Percentiles rank a stretch among this genome's conserved stretches.
phyloP scores from a whole-genome alignment of 2,329 filamentous ascomycete species.

The Curvularia lunata region DNA sequence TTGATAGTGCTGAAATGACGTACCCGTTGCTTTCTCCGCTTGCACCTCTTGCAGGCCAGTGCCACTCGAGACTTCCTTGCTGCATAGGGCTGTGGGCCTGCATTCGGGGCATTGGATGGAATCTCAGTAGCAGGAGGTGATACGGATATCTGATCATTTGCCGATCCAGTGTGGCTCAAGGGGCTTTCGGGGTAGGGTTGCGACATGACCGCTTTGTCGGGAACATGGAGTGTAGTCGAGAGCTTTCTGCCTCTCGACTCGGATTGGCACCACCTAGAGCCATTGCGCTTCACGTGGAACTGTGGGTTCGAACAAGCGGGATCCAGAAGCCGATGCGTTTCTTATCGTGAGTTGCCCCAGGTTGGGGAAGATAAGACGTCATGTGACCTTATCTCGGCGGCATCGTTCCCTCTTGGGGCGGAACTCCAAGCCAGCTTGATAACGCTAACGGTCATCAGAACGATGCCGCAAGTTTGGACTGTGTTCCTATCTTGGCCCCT shows the following conservation, averaged over 20 bases:
- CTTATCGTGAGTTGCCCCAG: conserved; percentile 9
- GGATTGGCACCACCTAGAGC: not conserved
- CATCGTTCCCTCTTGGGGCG: conserved; percentile 1
- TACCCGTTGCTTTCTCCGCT: conserved; percentile 37
- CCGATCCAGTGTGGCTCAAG: conserved; percentile 5
- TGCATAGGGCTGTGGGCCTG: conserved; percentile 7
- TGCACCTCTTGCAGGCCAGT: conserved; percentile 36
- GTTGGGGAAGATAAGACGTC: conserved; percentile 2
- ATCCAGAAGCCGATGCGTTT: conserved; percentile 7
- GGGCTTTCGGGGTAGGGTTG: conserved; percentile 9
- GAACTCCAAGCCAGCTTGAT: conserved; percentile 1
- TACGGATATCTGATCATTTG: conserved; percentile 3
- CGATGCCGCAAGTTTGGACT: not conserved
- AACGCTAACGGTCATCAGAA: conserved; percentile 2
- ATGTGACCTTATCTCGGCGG: conserved; percentile 13
- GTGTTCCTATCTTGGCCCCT: conserved; percentile 11
- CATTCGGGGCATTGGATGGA: conserved; percentile 6
- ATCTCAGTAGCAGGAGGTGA: conserved; percentile 14
- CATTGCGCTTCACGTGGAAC: conserved; percentile 9
- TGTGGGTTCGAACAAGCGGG: not conserved
- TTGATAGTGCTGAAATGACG: conserved; percentile 5
- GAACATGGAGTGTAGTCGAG: conserved; percentile 3
- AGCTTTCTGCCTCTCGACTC: conserved; percentile 5
- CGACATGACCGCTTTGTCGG: conserved; percentile 11
- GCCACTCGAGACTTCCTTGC: conserved; percentile 30